Evolutionary conservation across 345 rosid genomes (phyloP).

Genomic region (Draba incana): DNA sequence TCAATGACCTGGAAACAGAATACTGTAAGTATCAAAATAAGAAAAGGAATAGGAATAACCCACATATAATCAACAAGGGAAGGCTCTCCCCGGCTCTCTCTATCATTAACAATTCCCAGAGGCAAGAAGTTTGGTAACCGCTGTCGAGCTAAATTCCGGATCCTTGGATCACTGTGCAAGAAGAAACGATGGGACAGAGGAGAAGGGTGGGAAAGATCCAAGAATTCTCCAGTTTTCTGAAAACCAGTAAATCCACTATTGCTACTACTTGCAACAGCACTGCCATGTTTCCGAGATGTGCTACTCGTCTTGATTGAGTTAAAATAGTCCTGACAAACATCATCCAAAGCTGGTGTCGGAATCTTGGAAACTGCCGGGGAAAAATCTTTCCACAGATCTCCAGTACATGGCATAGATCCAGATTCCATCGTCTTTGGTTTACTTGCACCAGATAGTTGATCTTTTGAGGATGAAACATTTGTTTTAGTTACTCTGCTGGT

Average conservation of each 20-base stretch:
- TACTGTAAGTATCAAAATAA: neutral
- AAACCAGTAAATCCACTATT: slow-evolving; percentile 22
- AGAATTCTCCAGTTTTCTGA: slow-evolving; percentile 41
- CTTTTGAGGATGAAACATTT: slow-evolving; percentile 38
- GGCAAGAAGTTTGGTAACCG: slow-evolving; percentile 81
- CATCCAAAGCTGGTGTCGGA: slow-evolving; percentile 82
- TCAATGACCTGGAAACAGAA: slow-evolving; percentile 19
- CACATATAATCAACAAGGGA: slow-evolving; percentile 71
- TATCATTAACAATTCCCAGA: slow-evolving; percentile 44
- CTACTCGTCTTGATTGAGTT: slow-evolving; percentile 50
- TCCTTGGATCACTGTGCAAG: slow-evolving; percentile 74
- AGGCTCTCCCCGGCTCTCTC: slow-evolving; percentile 46
- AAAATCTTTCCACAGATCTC: slow-evolving; percentile 77
- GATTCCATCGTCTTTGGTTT: slow-evolving; percentile 45
- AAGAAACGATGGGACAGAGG: slow-evolving; percentile 81
- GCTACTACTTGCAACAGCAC: slow-evolving; percentile 32
- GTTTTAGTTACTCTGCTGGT: slow-evolving; percentile 39
- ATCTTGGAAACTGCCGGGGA: slow-evolving; percentile 51
- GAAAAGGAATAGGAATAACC: slow-evolving; percentile 24
- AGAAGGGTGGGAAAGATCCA: slow-evolving; percentile 47
- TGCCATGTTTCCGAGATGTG: slow-evolving; percentile 39
- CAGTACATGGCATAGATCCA: slow-evolving; percentile 23
- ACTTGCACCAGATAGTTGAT: slow-evolving; percentile 35
- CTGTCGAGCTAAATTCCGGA: slow-evolving; percentile 53
- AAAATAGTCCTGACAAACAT: slow-evolving; percentile 77